Evolutionary conservation across 2,329 filamentous ascomycete species (phyloP).

Genomic region (Emydomyces testavorans): DNA sequence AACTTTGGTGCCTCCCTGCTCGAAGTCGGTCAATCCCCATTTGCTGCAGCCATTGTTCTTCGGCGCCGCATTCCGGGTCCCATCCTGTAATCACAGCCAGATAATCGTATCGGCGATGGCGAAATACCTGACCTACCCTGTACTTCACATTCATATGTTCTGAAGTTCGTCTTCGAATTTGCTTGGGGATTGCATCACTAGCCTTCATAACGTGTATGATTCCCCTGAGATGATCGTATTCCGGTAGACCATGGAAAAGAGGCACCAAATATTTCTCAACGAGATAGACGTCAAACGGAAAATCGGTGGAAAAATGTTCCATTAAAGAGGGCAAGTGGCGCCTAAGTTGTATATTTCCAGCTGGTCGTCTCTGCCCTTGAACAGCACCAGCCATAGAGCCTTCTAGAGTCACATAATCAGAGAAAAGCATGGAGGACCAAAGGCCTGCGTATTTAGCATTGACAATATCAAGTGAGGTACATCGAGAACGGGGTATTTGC

Average conservation of each 20-base stretch:
- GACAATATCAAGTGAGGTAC: constrained; percentile 42
- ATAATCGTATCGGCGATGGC: constrained; percentile 68
- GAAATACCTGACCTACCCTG: constrained; percentile 71
- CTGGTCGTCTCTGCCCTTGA: constrained; percentile 23
- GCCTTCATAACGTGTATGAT: constrained; percentile 46
- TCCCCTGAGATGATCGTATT: constrained; percentile 44
- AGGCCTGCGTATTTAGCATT: constrained; percentile 59
- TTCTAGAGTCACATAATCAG: constrained; percentile 22
- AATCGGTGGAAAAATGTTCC: constrained; percentile 52
- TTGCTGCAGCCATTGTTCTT: constrained; percentile 52
- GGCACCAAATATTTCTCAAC: constrained; percentile 58
- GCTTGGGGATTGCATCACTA: constrained; percentile 46
- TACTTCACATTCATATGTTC: constrained; percentile 46
- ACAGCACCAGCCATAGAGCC: constrained; percentile 2
- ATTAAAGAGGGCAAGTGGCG: constrained; percentile 54
- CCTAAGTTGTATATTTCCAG: constrained; percentile 42
- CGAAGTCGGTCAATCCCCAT: constrained; percentile 52
- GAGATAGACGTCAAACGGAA: constrained; percentile 60
- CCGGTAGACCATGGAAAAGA: constrained; percentile 42
- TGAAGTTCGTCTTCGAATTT: constrained; percentile 29
- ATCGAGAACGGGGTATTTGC: constrained; percentile 33
- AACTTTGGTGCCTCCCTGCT: constrained; percentile 55
- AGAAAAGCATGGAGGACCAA: constrained; percentile 56
- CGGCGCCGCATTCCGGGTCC: constrained; percentile 50
- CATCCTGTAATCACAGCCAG: constrained; percentile 80